Percentiles rank a stretch among this genome's conserved stretches.
Evolutionary conservation across 202 grass and related monocot genomes (phyloP).

Genomic region (Panicum hallii): DNA sequence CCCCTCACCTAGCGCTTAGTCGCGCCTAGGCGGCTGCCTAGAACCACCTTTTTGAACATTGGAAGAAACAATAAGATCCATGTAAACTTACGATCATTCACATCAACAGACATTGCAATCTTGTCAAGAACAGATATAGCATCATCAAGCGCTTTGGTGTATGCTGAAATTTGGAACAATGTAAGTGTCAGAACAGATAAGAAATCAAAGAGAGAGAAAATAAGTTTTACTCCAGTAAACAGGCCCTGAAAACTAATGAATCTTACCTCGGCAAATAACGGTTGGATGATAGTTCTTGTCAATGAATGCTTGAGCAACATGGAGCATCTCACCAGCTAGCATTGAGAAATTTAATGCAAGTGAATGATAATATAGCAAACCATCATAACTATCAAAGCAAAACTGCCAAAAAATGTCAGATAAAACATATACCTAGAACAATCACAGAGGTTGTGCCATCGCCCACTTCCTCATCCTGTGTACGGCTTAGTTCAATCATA

Average conservation of each 20-base stretch:
- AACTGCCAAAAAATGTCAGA: constrained; percentile 9
- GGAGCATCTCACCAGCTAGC: constrained; percentile 98
- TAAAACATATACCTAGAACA: constrained; percentile 73
- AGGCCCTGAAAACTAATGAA: not conserved
- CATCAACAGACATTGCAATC: constrained; percentile 87
- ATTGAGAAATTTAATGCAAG: constrained; percentile 23
- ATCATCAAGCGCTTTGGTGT: constrained; percentile 93
- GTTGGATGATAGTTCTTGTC: constrained; percentile 95
- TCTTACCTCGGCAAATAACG: constrained; percentile 89
- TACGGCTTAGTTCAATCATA: constrained; percentile 99
- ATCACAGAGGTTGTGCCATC: constrained; percentile 99
- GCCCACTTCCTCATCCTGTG: constrained; percentile 98
- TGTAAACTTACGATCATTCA: constrained; percentile 88
- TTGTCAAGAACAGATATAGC: constrained; percentile 92
- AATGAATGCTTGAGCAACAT: constrained; percentile 89
- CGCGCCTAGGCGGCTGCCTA: no score
- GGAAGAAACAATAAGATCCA: constrained; percentile 15
- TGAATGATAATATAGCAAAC: constrained; percentile 6
- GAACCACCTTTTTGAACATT: no score
- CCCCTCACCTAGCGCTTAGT: no score
- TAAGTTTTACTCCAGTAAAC: not conserved
- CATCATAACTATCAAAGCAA: not conserved
- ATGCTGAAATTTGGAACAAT: constrained; percentile 61
- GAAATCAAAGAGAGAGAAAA: not conserved
- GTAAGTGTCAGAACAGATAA: constrained; percentile 40